Evolutionary conservation across 1,284 basidiomycete species (phyloP), one percentile per base, ranked within the genome.

Genomic region (Pseudozyma tsukubaensis): DNA sequence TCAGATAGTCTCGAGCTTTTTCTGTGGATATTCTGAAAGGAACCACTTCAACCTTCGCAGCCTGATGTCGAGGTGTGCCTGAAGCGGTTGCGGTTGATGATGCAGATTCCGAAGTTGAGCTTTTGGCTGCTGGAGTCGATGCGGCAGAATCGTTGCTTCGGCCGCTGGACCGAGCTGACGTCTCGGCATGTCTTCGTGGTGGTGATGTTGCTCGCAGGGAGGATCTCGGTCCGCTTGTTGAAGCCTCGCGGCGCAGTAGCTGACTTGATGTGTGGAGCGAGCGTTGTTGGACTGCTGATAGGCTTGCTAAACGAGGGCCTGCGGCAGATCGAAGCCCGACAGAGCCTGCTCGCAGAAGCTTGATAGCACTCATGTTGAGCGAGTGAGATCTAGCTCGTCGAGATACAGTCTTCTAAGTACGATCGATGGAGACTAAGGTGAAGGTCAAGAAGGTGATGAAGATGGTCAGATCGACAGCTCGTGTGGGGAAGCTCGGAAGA

Each of bases 41-140:
- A 7, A 75, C 32, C 18, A 68, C 64, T 36, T 75, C 72, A 2
- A 75, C 72, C 32, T 75, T 75, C 42, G 72, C 50, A 43, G 64
- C 63, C 14, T 66, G 56, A 44, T 65, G 62, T 32, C 62, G 19
- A 39, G 72, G 53, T 10, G 48, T 50, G 50, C 48, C 53, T 3
- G 54, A 56, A 39, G 11, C 29, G 16, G 51, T 39, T 10, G 44
- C 29, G 3, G 51, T 13, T 11, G 53, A 5, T 16, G 18, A 13
- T 12, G 32, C 18, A 9, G 40, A 16, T 5, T n/a, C 16, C 10
- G 13, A 13, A 39, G n/a, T 36, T 13, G n/a, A 16, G 3, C 47
- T 21, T 16, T 14, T 53, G 10, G 48, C 42, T n/a, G 45, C 57
- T 9, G 67, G 57, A 39, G 8, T 50, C 12, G 61, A 57, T 8